phyloP scores from a whole-genome alignment of 306 rosid species.

The Neltuma alba region DNA sequence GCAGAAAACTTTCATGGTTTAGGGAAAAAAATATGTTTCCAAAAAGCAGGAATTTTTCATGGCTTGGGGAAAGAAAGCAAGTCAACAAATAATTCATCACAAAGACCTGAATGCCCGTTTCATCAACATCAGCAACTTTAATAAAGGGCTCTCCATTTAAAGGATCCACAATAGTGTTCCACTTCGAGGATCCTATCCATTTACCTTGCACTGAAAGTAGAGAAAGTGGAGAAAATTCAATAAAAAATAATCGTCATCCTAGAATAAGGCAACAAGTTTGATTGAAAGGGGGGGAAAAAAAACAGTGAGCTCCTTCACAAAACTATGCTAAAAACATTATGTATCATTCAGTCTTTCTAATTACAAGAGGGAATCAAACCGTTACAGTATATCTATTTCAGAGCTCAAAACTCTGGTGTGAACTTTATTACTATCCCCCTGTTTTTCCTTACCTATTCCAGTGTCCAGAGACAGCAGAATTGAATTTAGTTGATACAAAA shows the following conservation, averaged over 20 bases:
- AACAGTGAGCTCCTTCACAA: slow-evolving; percentile 5
- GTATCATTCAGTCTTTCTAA: slow-evolving; percentile 10
- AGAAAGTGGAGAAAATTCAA: slow-evolving; percentile 39
- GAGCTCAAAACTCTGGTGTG: neutral
- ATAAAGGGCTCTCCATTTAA: slow-evolving; percentile 95
- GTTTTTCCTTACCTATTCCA: slow-evolving; percentile 3
- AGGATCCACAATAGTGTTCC: slow-evolving; percentile 82
- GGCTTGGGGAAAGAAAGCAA: slow-evolving; percentile 23
- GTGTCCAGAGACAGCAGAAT: neutral
- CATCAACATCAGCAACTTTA: slow-evolving; percentile 87
- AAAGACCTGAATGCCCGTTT: slow-evolving; percentile 74
- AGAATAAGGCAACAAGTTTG: slow-evolving; percentile 21
- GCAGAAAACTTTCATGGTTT: slow-evolving; percentile 13
- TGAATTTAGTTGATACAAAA: neutral
- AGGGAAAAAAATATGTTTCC: slow-evolving; percentile 21
- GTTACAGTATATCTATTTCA: neutral
- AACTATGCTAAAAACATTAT: neutral
- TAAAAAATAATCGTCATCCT: slow-evolving; percentile 23
- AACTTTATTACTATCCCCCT: neutral
- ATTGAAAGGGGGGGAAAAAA: too few species aligned
- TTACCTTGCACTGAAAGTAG: slow-evolving; percentile 86
- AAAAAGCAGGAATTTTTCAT: slow-evolving; percentile 3
- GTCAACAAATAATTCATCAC: neutral
- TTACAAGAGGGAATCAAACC: neutral
- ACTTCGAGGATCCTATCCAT: slow-evolving; percentile 69